Evolutionary conservation across 345 rosid genomes (phyloP).

Genomic region (Sisymbrium altissimum): DNA sequence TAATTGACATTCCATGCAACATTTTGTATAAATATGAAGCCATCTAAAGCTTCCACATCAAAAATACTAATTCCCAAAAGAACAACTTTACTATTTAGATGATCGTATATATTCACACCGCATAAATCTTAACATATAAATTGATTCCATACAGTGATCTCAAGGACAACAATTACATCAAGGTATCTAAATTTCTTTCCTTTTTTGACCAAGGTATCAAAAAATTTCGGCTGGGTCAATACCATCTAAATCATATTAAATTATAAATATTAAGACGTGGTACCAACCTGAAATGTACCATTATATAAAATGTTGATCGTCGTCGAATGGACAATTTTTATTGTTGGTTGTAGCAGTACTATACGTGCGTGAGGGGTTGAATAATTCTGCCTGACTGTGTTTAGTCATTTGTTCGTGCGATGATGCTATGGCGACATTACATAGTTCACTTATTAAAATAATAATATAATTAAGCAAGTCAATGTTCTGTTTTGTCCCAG

Average conservation of each 20-base stretch:
- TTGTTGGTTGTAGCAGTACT: neutral
- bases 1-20: constrained; percentile 6
- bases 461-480: constrained; percentile 7
- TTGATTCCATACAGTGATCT: neutral
- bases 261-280: constrained; percentile 19
- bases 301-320: neutral
- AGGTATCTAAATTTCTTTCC: neutral
- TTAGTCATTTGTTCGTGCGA: neutral
- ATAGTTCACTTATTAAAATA: neutral
- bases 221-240: neutral
- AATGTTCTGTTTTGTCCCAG: neutral
- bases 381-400: neutral
- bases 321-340: constrained; percentile 9
- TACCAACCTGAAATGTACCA: constrained; percentile 12
- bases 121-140: neutral
- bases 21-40: constrained; percentile 2
- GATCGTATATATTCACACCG: neutral
- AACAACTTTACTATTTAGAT: neutral
- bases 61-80: neutral
- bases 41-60: constrained; percentile 18
- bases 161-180: neutral
- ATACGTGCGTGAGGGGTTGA: constrained; percentile 8
- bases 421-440: neutral
- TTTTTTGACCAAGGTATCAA: neutral
- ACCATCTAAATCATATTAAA: neutral